Evolutionary conservation across 306 rosid species (phyloP).

Genomic region (Medicago ruthenica): DNA sequence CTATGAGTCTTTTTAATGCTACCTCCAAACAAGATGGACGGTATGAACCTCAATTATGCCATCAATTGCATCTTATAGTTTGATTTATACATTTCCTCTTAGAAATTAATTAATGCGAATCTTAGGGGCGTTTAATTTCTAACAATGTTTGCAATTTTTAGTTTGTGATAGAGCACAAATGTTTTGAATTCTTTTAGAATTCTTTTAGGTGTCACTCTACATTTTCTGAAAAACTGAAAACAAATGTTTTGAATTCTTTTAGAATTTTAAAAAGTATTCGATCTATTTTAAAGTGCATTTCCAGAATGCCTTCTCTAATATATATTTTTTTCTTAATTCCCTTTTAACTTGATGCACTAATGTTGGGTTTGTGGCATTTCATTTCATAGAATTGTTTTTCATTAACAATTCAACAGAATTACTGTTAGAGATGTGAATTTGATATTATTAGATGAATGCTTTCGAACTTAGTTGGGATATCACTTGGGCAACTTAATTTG

Average conservation of each 20-base stretch:
- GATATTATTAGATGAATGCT: not conserved
- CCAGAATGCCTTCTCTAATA: not conserved
- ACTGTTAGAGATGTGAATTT: not conserved
- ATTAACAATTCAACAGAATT: not conserved
- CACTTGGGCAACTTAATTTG: not conserved
- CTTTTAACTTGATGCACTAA: not conserved
- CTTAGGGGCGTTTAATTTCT: not conserved
- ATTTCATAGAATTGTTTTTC: not conserved
- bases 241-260: not conserved
- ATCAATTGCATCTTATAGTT: not conserved
- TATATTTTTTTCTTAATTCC: too few species aligned
- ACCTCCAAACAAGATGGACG: too few species aligned
- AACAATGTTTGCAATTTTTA: too few species aligned
- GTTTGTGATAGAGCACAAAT: too few species aligned
- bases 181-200: too few species aligned
- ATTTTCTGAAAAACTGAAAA: not conserved
- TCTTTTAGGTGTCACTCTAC: too few species aligned
- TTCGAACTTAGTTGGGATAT: not conserved
- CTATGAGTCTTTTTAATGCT: too few species aligned
- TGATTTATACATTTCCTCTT: slow-evolving; percentile 25
- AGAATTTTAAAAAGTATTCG: not conserved
- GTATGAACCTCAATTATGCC: slow-evolving; percentile 48
- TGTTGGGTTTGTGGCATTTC: slow-evolving; percentile 21
- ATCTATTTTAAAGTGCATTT: not conserved
- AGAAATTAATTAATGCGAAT: slow-evolving; percentile 18